phyloP scores from a whole-genome alignment of 192 early-diverging fungal genomes.

The Backusella sp. region DNA sequence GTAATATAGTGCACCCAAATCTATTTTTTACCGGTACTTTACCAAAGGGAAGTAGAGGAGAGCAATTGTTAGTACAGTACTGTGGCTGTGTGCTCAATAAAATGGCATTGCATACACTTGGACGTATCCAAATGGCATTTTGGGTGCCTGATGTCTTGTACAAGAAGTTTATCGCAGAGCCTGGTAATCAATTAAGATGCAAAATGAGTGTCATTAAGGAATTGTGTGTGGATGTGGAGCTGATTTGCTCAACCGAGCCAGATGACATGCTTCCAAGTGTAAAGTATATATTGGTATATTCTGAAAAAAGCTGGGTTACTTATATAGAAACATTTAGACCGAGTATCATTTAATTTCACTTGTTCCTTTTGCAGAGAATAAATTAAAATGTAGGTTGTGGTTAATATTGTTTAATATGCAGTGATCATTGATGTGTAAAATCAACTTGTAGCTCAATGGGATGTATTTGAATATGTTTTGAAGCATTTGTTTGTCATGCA shows the following conservation, averaged over 20 bases:
- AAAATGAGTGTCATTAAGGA: conserved; percentile 36
- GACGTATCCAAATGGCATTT: conserved; percentile 39
- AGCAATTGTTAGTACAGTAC: conserved; percentile 36
- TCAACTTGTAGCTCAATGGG: conserved; percentile 33
- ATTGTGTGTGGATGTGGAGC: conserved; percentile 22
- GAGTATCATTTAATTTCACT: conserved; percentile 33
- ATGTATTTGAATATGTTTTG: conserved; percentile 42
- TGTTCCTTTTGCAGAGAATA: conserved; percentile 22
- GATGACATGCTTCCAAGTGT: conserved; percentile 26
- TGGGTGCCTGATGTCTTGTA: conserved; percentile 31
- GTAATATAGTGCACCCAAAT: conserved; percentile 23
- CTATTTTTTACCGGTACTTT: conserved; percentile 38
- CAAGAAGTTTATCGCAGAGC: conserved; percentile 18
- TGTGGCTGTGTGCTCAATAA: conserved; percentile 34
- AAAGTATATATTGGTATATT: not conserved
- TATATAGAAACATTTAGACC: not conserved
- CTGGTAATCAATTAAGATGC: conserved; percentile 22
- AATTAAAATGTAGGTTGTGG: conserved; percentile 21
- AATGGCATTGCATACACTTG: conserved; percentile 35
- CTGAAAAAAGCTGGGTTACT: too few species aligned
- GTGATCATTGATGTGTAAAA: not conserved
- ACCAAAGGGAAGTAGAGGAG: conserved; percentile 29
- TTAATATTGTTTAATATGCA: not conserved
- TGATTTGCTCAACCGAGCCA: conserved; percentile 9
- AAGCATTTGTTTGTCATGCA: conserved; percentile 39